Conservation (phyloP, 176 grass and related monocot species). For the Carex kokanica region DNA sequence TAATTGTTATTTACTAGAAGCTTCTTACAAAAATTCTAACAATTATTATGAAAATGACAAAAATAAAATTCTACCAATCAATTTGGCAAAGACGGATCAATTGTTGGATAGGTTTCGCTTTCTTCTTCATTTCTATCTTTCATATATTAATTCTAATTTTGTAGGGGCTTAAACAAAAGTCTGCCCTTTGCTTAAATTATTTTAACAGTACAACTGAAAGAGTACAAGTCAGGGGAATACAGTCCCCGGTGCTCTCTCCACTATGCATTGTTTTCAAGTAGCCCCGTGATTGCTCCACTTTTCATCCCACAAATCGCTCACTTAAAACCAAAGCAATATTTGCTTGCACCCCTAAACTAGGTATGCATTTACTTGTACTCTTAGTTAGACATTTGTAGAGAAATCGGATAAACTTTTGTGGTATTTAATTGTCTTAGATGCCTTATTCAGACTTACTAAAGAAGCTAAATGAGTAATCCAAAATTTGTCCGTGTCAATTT, state of each 20-base stretch:
- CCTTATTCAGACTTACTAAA: not conserved
- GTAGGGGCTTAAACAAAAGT: not conserved
- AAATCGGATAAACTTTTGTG: not conserved
- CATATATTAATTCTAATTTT: not conserved
- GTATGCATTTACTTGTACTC: constrained; percentile 8
- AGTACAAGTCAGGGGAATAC: not conserved
- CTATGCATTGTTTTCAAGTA: not conserved
- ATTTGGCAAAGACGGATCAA: not conserved
- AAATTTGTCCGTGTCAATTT: not conserved
- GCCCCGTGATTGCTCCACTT: constrained; percentile 2
- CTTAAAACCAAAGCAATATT: constrained; percentile 11
- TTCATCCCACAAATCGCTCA: not conserved
- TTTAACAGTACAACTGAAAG: not conserved
- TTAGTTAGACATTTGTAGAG: not conserved
- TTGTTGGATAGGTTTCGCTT: not conserved
- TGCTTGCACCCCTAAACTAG: not conserved
- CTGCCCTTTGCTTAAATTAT: not conserved
- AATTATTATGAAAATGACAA: not conserved
- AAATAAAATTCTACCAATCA: not conserved
- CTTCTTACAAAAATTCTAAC: not conserved
- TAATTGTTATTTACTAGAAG: not conserved
- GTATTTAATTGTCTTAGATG: not conserved
- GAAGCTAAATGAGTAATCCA: not conserved
- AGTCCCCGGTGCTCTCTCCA: not conserved
- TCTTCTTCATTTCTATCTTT: not conserved